Evolutionary conservation across 352 stramenopile genomes (phyloP).

Genomic region (Phytophthora brassicae): DNA sequence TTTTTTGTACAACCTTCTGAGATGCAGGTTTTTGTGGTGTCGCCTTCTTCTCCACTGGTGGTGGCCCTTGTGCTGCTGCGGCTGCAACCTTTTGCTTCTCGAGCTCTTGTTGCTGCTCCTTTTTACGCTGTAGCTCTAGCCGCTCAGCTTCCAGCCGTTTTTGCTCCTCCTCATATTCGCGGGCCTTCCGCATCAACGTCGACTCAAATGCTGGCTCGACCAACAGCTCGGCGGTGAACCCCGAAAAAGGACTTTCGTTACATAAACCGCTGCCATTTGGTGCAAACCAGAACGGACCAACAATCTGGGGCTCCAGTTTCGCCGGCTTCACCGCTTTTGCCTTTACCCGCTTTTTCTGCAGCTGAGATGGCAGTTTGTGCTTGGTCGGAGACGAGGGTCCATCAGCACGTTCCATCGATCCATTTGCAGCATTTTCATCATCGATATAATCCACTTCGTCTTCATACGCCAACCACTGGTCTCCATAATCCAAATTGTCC

Average conservation of each 20-base stretch:
- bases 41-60: neutral
- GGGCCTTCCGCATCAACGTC: constrained; percentile 44
- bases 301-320: constrained; percentile 65
- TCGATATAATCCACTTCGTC: constrained; percentile 88
- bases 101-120: constrained; percentile 27
- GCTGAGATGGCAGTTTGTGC: constrained; percentile 57
- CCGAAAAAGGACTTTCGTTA: constrained; percentile 22
- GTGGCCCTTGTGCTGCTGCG: neutral
- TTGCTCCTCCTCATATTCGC: constrained; percentile 46
- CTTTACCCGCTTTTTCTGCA: constrained; percentile 50
- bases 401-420: constrained; percentile 19
- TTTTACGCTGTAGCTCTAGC: constrained; percentile 34
- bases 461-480: constrained; percentile 86
- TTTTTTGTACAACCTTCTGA: constrained; percentile 5
- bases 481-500: constrained; percentile 81
- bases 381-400: constrained; percentile 36
- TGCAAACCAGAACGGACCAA: constrained; percentile 51
- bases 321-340: constrained; percentile 65
- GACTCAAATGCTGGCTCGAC: constrained; percentile 47
- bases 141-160: constrained; percentile 28
- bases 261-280: neutral
- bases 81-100: constrained; percentile 18
- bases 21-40: constrained; percentile 2
- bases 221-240: constrained; percentile 32
- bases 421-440: constrained; percentile 34